Evolutionary conservation across 2,329 filamentous ascomycete genomes (phyloP), one percentile per base, ranked within the genome.

Genomic region (Aciculosporium take): DNA sequence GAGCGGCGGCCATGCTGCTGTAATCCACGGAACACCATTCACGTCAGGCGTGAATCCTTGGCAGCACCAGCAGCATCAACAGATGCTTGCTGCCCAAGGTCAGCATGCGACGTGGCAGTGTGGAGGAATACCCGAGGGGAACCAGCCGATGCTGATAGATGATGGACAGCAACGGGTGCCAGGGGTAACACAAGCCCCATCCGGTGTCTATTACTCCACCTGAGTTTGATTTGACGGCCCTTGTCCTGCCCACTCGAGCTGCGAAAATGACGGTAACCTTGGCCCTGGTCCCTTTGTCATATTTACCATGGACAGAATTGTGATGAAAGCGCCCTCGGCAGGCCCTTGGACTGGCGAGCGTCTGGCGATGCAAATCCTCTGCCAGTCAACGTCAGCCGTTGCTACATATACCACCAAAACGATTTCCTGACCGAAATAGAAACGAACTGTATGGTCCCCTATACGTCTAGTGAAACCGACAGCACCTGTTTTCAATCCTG

Each of bases 61-160:
- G 69, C 62, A 64, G 27, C 64, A 66, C 39, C 29, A 46, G 40
- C 50, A 64, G 27, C 64, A 66, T 35, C 56, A 62, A 23, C 42
- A 46, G 25, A 23, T 68, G 64, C 32, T 43, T 31, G 44, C 34
- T 32, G 17, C 41, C 27, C 41, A 43, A 41, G 41, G 24, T 13
- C 37, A 27, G 34, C 23, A 34, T 46, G 54, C 55, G 10, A 55
- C 51, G n/a, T 66, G 63, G 61, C 51, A 48, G 31, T 62, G 63
- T 37, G 55, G 54, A 4, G 54, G 53, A 5, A 54, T 57, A 13
- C 7, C 43, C 15, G 32, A 31, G 8, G 45, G 38, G 3, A 36
- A 23, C 29, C 43, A 47, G 23, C 43, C 39, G 21, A 36, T 47
- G 25, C 43, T 47, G 43, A 27, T 45, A 12, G 48, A 49, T 15